phyloP scores from a whole-genome alignment of 2,329 filamentous ascomycete species.

The Shiraia bambusicola region DNA sequence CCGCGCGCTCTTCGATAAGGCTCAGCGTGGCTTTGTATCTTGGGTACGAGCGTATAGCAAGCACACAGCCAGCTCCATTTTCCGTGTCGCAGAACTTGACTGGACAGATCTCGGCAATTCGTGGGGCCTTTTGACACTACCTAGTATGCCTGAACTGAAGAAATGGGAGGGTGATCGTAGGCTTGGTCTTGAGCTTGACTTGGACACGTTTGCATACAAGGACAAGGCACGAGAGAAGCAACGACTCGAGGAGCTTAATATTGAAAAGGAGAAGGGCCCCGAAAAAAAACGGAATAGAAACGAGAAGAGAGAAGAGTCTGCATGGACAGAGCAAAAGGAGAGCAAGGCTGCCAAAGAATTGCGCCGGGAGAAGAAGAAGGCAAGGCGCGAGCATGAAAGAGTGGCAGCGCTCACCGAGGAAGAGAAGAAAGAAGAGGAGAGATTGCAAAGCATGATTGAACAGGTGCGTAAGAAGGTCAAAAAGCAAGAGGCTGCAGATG shows the following conservation, averaged over 20 bases:
- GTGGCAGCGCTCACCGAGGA: conserved; percentile 29
- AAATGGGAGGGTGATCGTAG: conserved; percentile 49
- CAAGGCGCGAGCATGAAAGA: conserved; percentile 34
- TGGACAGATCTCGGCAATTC: conserved; percentile 79
- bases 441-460: conserved; percentile 34
- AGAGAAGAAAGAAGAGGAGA: conserved; percentile 38
- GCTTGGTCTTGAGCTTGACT: conserved; percentile 45
- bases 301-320: conserved; percentile 30
- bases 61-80: conserved; percentile 89
- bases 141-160: conserved; percentile 84
- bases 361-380: conserved; percentile 38
- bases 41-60: conserved; percentile 92
- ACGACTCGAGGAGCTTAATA: conserved; percentile 41
- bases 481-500: conserved; percentile 26
- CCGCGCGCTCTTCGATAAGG: conserved; percentile 77
- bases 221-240: conserved; percentile 49
- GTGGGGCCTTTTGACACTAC: conserved; percentile 84
- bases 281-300: conserved; percentile 31
- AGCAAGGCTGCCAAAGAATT: conserved; percentile 33
- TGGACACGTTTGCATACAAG: conserved; percentile 47
- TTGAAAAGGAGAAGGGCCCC: conserved; percentile 20
- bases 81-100: conserved; percentile 76
- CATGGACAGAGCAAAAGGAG: conserved; percentile 44
- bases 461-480: conserved; percentile 30
- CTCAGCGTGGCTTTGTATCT: conserved; percentile 86